Evolutionary conservation across 2,329 filamentous ascomycete species (phyloP), one percentile per base, ranked within the genome.

Genomic region (Salinomyces thailandicus): DNA sequence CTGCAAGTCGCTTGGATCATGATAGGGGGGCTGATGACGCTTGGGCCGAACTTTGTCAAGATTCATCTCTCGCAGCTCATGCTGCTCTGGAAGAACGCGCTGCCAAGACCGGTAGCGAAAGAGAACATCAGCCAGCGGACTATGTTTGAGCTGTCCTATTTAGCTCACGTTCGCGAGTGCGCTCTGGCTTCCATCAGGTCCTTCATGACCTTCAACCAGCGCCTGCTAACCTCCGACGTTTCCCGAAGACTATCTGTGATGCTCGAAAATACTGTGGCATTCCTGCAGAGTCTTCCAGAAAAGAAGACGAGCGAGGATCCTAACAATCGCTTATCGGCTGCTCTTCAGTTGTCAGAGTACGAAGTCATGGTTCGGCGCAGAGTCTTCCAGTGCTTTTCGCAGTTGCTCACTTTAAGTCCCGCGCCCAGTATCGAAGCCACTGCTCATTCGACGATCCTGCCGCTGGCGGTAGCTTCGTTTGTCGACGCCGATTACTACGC

Each of bases 1-100:
- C 86, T 98, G 16, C 91, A 98, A 57, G 87, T 98, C 2, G 91
- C 91, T 4, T 98, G 91, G 89, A 93, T 93, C 32, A 67, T 98
- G 39, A 93, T 98, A 31, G 91, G 93, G 24, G 91, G 93, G 0
- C 66, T 98, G 37, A 96, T 96, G 89, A 86, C 87, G 1, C 72
- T 98, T 1, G 91, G 91, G 0, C 89, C 91, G 3, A 96, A 94
- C 59, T 98, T 98, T 59, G 89, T 96, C 60, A 98, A 98, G 63
- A 96, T 96, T 16, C 91, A 98, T 61, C 72, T 98, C 5, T 89
- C 87, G 2, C 91, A 98, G 55, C 70, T 98, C 15, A 76, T 98
- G 38, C 67, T 98, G 6, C 67, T 98, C 5, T 98, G 91, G 91
- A 94, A 94, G 61, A 98, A 96, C 59, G 89, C 91, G 0, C 70